A percentile compares a stretch with the other conserved stretches of the same genome.
These are phyloP conservation scores for Eremothecium coryli DNA, from an alignment of 1,139 yeast species.

Conservation along the genomic window DNA sequence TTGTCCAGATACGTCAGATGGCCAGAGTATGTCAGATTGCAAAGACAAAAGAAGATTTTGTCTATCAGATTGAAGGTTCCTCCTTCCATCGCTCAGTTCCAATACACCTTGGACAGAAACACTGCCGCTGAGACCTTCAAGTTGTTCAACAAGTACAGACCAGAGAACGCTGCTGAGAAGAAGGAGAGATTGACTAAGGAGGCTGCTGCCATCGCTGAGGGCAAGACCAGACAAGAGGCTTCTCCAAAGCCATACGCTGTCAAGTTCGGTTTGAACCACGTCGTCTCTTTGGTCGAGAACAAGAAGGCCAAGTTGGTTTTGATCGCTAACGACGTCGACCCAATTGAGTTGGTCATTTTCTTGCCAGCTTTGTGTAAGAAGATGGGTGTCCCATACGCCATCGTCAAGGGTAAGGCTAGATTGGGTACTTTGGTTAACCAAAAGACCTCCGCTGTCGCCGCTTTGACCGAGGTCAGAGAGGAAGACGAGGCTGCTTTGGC, in stretches of 20 bases:
- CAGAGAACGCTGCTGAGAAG: conserved; percentile 95
- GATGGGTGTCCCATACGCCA: conserved; percentile 99
- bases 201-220: conserved; percentile 98
- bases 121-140: conserved; percentile 94
- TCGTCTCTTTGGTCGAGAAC: conserved; percentile 92
- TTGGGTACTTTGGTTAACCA: conserved; percentile 94
- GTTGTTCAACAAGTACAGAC: conserved; percentile 97
- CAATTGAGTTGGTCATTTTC: conserved; percentile 93
- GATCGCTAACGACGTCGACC: conserved; percentile 98
- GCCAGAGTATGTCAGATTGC: conserved; percentile 96
- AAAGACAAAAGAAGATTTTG: conserved; percentile 96
- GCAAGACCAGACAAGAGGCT: conserved; percentile 90
- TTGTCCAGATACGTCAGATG: conserved; percentile 93
- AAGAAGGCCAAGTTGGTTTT: conserved; percentile 94
- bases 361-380: conserved; percentile 97
- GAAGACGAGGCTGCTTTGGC: conserved; percentile 95
- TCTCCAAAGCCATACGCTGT: conserved; percentile 93
- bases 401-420: conserved; percentile 98
- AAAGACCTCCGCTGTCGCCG: conserved; percentile 95
- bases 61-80: conserved; percentile 96
- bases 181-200: conserved; percentile 97
- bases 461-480: conserved; percentile 85
- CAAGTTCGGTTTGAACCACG: conserved; percentile 98
- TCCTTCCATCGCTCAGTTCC: conserved; percentile 95
- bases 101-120: conserved; percentile 92